Conservation (phyloP, 495 filamentous ascomycete species). For the Filosporella fistucella region DNA sequence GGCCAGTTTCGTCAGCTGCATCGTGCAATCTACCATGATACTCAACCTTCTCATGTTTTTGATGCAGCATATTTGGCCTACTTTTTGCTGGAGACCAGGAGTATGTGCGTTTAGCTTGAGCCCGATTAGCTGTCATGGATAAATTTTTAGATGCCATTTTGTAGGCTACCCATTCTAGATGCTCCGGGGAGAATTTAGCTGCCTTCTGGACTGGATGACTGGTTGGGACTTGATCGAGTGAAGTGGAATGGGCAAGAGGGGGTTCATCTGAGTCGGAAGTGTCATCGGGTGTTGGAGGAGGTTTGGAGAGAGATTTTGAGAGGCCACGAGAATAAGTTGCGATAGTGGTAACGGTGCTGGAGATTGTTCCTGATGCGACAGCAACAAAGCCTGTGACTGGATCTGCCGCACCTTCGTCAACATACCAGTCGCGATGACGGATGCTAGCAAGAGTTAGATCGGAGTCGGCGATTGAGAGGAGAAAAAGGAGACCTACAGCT, state of each 20-base stretch:
- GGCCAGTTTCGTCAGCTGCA: constrained; percentile 15
- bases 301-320: constrained; percentile 4
- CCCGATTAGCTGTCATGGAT: background rate
- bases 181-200: constrained; percentile 11
- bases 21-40: constrained; percentile 21
- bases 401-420: constrained; percentile 50
- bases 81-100: background rate
- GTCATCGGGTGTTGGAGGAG: background rate
- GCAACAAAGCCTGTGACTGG: constrained; percentile 53
- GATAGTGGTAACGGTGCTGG: constrained; percentile 57
- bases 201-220: constrained; percentile 11
- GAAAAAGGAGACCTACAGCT: constrained; percentile 40
- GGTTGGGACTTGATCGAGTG: constrained; percentile 9
- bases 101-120: background rate
- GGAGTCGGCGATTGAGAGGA: background rate
- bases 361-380: constrained; percentile 56
- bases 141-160: constrained; percentile 19
- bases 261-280: background rate
- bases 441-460: constrained; percentile 30
- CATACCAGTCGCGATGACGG: constrained; percentile 50
- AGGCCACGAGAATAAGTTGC: constrained; percentile 55
- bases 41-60: background rate
- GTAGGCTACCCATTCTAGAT: constrained; percentile 19
- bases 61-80: background rate
- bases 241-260: background rate